These are phyloP conservation scores for Phoenix roebelenii DNA, from an alignment of 176 grass and related monocot species.

Conservation along the genomic window DNA sequence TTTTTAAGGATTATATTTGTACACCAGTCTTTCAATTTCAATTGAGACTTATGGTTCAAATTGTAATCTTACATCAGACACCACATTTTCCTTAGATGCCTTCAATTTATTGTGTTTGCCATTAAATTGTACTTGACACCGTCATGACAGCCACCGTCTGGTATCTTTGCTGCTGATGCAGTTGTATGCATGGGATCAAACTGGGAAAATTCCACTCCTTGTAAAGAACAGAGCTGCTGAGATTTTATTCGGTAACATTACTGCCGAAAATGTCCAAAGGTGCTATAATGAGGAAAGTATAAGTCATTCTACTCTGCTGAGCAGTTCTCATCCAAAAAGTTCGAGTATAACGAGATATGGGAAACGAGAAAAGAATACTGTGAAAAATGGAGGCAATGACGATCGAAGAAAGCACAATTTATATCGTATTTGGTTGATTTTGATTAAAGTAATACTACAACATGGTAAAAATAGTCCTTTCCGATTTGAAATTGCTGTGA, in stretches of 20 bases:
- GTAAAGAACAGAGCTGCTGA: conserved; percentile 61
- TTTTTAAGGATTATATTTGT: too few species aligned
- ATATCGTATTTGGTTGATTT: conserved; percentile 43
- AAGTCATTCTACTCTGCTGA: background rate
- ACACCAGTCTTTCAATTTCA: too few species aligned
- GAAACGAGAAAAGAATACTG: background rate
- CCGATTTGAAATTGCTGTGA: conserved; percentile 33
- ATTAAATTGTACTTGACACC: too few species aligned
- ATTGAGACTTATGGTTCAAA: too few species aligned
- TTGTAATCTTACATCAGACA: too few species aligned
- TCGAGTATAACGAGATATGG: background rate
- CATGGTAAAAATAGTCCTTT: conserved; percentile 48
- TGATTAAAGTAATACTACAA: conserved; percentile 40
- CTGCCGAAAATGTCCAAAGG: conserved; percentile 37
- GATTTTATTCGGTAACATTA: conserved; percentile 47
- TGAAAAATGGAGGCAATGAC: conserved; percentile 5
- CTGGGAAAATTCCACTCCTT: conserved; percentile 46
- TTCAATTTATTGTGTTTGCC: too few species aligned
- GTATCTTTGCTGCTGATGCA: conserved; percentile 2
- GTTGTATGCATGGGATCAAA: conserved; percentile 46
- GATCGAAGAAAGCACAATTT: conserved; percentile 28
- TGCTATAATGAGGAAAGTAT: conserved; percentile 14
- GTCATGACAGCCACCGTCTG: too few species aligned
- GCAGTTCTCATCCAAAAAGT: conserved; percentile 10
- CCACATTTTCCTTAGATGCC: too few species aligned